Evolutionary conservation across 345 rosid genomes (phyloP).

Genomic region (Viola odorata): DNA sequence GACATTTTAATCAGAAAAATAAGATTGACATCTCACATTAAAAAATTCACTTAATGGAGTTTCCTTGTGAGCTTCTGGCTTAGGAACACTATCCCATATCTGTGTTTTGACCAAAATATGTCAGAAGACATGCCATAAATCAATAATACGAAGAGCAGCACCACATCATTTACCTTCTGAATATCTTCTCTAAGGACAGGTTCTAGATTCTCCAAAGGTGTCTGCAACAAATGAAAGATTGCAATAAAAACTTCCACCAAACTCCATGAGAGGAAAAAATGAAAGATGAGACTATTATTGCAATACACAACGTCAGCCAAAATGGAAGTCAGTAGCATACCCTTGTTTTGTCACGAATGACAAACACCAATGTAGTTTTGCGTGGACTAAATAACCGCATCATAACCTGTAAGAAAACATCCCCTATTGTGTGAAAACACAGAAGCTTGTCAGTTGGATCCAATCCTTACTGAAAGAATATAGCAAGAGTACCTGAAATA

Average conservation of each 20-base stretch:
- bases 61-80: slow-evolving; percentile 88
- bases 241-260: neutral
- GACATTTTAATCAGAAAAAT: neutral
- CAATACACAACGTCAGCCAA: slow-evolving; percentile 2
- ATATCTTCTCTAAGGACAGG: slow-evolving; percentile 95
- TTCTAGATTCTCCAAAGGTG: slow-evolving; percentile 90
- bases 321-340: slow-evolving; percentile 32
- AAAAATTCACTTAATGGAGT: slow-evolving; percentile 95
- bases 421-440: slow-evolving; percentile 15
- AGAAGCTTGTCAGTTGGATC: neutral
- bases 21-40: slow-evolving; percentile 49
- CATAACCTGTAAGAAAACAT: slow-evolving; percentile 72
- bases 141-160: slow-evolving; percentile 18
- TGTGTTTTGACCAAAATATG: slow-evolving; percentile 29
- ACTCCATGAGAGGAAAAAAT: neutral
- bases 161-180: slow-evolving; percentile 58
- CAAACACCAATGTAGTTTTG: slow-evolving; percentile 96
- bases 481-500: slow-evolving; percentile 68
- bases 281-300: slow-evolving; percentile 5
- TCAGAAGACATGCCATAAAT: neutral
- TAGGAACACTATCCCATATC: slow-evolving; percentile 98
- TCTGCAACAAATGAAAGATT: slow-evolving; percentile 43
- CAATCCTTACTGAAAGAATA: neutral
- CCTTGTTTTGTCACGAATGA: slow-evolving; percentile 96
- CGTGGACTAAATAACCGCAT: slow-evolving; percentile 99